Conservation (phyloP, 805 yeast species). For the Spathaspora gorwiae region DNA sequence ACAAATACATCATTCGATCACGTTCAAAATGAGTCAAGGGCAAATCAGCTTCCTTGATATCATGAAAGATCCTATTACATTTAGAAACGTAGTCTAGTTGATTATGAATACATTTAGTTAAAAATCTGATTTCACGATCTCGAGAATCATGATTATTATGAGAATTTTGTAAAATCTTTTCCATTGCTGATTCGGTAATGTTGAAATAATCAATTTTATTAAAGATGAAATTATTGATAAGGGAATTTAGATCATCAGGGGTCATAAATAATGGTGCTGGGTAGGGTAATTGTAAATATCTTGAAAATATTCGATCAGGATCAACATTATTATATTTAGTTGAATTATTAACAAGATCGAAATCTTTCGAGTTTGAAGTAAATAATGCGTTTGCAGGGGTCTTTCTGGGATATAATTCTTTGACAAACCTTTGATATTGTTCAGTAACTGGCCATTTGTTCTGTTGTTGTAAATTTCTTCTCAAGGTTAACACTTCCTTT, state of each 20-base stretch:
- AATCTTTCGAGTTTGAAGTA: background rate
- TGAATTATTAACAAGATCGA: slow-evolving; percentile 5
- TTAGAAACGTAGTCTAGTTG: slow-evolving; percentile 7
- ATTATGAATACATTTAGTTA: background rate
- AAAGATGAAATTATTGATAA: slow-evolving; percentile 18
- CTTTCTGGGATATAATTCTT: slow-evolving; percentile 16
- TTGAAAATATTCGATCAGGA: slow-evolving; percentile 20
- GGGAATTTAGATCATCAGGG: slow-evolving; percentile 23
- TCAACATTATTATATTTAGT: slow-evolving; percentile 17
- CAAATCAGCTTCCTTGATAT: slow-evolving; percentile 19
- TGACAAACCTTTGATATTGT: slow-evolving; percentile 9
- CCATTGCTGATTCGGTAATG: slow-evolving; percentile 4
- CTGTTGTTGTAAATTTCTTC: background rate
- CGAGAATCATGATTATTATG: background rate
- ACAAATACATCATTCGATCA: slow-evolving; percentile 21
- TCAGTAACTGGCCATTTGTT: background rate
- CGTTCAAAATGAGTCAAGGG: slow-evolving; percentile 29
- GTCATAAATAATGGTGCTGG: slow-evolving; percentile 23
- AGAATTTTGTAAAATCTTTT: background rate
- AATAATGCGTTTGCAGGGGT: slow-evolving; percentile 1
- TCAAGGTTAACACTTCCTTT: background rate
- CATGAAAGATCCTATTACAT: slow-evolving; percentile 22
- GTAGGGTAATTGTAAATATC: slow-evolving; percentile 22
- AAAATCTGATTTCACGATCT: background rate
- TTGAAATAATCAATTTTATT: slow-evolving; percentile 16